Base-by-base conservation (phyloP, 2,329 filamentous ascomycete genomes). In the Venturia carpophila region DNA sequence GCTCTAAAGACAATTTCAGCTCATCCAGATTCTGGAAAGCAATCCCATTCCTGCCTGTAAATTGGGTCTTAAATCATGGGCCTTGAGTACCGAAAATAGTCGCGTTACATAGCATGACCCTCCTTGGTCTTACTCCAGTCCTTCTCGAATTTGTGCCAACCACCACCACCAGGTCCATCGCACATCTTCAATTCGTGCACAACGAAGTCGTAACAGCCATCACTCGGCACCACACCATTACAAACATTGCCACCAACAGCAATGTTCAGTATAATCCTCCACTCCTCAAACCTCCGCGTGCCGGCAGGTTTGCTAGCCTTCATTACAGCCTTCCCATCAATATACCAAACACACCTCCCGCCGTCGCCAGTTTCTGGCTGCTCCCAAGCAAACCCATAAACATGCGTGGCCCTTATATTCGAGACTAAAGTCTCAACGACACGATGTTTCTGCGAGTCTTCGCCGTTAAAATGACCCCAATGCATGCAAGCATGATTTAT, bases 241-340 rank as follows among this genome's bases (percentile, higher is more conserved):
- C 83, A 85, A 5, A 86, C 83, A 66, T 82, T 84, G 0, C 84
- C 84, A 0, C 84, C 84, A 80, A 86, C 85, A 1, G 84, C 84
- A n/a, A 86, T 77, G 66, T 86, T 86, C 21, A 86, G 77, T 66
- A 86, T 72, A 10, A 86, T 74, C 21, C 79, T 79, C 73, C 80
- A 85, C 34, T 86, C 83, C 65, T 80, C 79, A 73, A 86, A 78
- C 6, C 79, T 77, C 15, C 84, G 74, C 2, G 81, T 84, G 0
- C 83, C 82, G 1, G 70, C 68, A 0, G 84, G 84, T 30, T 84
- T 81, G 2, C 72, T 69, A 0, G 78, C 82, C 73, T 81, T 84
- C 83, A 86, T 86, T 1, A 85, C 80, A 0, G 82, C 76, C 42
- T 74, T 71, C 0, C 82, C 82, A 68, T 86, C 83, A 64, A 86